Evolutionary conservation across 1,139 yeast species (phyloP), one percentile per base, ranked within the genome.

Genomic region (Nematodospora anomalae): DNA sequence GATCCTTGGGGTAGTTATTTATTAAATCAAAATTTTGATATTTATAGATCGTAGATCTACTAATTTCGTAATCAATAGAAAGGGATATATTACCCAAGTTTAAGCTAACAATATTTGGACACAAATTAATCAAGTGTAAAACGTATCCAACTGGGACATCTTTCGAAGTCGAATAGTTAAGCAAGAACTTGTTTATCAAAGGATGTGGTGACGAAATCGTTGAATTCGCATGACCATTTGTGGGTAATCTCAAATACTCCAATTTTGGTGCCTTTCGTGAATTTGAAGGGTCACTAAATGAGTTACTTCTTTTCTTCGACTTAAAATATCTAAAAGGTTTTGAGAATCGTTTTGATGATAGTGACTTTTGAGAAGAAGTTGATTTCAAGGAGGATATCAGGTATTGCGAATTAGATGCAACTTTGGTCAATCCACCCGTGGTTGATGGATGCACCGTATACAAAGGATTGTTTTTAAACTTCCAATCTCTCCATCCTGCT

Each of bases 401-500:
- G n/a, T 32, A 34, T 28, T 55, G 62, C 1, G 60, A 50, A 42
- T 62, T 55, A 1, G 67, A 57, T 9, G 53, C 42, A 23, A 55
- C 47, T 39, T 58, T 62, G 4, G 64, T 53, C 26, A 64, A 48
- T 26, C 41, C 44, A 9, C 43, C 27, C 1, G 50, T 38, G 7
- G 27, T 24, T 1, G 56, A 44, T 0, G 58, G 51, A 38, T 58
- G 64, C 16, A 59, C 46, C 2, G 71, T 54, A 54, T 83, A 84
- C 20, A 84, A 55, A 1, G 90, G 86, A 55, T 83, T 88, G 31
- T 74, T 75, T 43, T 83, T 72, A 49, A 74, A 81, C 50, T 85
- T 82, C 95, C 95, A 85, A 57, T 87, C 96, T 52, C 95, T 71
- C 96, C 96, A 87, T 10, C 92, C 84, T 0, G 95, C 92, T 30